Conservation (phyloP, 768 basidiomycete genomes). For the Sutorius australiensis region DNA sequence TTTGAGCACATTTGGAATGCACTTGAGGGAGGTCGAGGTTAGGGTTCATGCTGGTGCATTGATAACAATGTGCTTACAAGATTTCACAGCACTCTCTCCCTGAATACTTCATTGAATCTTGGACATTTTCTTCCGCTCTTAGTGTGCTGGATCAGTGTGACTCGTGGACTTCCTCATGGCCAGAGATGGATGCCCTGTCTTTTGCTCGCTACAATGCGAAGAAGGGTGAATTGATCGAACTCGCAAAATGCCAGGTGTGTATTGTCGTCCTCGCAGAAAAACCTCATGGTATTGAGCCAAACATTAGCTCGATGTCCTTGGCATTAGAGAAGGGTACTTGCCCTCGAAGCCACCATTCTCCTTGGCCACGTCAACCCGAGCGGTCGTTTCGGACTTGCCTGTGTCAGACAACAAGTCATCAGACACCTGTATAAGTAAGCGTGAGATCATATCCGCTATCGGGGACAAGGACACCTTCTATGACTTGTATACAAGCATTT, state of each 20-base stretch:
- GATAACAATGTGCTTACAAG: conserved; percentile 17
- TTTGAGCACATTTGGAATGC: conserved; percentile 70
- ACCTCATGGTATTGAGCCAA: conserved; percentile 1
- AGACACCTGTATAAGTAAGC: conserved; percentile 46
- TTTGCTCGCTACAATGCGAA: conserved; percentile 61
- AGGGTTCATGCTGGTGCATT: conserved; percentile 9
- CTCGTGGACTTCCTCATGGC: conserved; percentile 52
- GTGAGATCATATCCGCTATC: conserved; percentile 58
- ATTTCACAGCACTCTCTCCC: conserved; percentile 47
- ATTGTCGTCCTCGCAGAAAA: not conserved
- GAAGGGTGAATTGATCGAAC: conserved; percentile 85
- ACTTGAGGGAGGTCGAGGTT: conserved; percentile 75
- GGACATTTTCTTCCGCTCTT: conserved; percentile 88
- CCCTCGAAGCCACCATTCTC: conserved; percentile 73
- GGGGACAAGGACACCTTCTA: conserved; percentile 62
- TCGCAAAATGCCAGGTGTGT: conserved; percentile 82
- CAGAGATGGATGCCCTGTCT: conserved; percentile 43
- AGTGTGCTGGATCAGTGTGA: conserved; percentile 80
- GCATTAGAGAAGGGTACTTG: conserved; percentile 67
- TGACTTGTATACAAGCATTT: conserved; percentile 67
- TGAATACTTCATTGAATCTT: conserved; percentile 80
- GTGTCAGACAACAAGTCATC: conserved; percentile 23
- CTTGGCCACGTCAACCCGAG: conserved; percentile 34
- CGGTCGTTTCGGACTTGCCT: conserved; percentile 9
- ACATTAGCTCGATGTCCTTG: conserved; percentile 78